These are phyloP conservation scores for Corymbia calophylla DNA, from an alignment of 441 rosid genomes.

Conservation along the genomic window DNA sequence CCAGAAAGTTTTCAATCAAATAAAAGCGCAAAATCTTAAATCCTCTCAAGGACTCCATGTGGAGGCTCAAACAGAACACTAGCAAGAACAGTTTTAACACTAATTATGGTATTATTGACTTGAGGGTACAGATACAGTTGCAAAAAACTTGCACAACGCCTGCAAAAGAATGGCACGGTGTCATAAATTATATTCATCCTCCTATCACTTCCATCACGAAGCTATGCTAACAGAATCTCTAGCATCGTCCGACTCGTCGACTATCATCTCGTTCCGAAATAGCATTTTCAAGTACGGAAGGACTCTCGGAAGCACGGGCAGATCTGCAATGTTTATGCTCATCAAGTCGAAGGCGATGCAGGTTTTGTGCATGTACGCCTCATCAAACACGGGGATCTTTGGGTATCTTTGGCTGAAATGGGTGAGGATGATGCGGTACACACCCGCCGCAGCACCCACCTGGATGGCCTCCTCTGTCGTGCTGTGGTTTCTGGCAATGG, in stretches of 20 bases:
- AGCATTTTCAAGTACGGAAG: constrained; percentile 77
- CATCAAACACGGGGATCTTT: constrained; percentile 76
- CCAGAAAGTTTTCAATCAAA: not conserved
- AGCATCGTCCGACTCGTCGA: constrained; percentile 53
- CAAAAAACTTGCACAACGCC: not conserved
- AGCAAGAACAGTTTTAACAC: not conserved
- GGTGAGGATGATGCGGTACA: constrained; percentile 71
- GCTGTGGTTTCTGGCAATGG: constrained; percentile 88
- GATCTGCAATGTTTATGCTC: constrained; percentile 85
- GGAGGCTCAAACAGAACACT: not conserved
- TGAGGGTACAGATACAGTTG: not conserved
- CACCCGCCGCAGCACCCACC: constrained; percentile 57
- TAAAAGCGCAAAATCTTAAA: not conserved
- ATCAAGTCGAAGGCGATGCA: constrained; percentile 92
- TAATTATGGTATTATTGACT: not conserved
- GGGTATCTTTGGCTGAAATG: constrained; percentile 98
- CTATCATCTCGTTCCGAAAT: constrained; percentile 58
- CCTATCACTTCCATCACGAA: not conserved
- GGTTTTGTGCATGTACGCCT: constrained; percentile 78
- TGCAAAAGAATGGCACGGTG: not conserved
- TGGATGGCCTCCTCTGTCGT: constrained; percentile 92
- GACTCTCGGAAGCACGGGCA: constrained; percentile 69
- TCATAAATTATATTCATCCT: not conserved
- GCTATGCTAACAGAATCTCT: constrained; percentile 26
- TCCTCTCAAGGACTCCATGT: not conserved